Evolutionary conservation across 305 asterid species (phyloP).

Genomic region (Striga hermonthica): DNA sequence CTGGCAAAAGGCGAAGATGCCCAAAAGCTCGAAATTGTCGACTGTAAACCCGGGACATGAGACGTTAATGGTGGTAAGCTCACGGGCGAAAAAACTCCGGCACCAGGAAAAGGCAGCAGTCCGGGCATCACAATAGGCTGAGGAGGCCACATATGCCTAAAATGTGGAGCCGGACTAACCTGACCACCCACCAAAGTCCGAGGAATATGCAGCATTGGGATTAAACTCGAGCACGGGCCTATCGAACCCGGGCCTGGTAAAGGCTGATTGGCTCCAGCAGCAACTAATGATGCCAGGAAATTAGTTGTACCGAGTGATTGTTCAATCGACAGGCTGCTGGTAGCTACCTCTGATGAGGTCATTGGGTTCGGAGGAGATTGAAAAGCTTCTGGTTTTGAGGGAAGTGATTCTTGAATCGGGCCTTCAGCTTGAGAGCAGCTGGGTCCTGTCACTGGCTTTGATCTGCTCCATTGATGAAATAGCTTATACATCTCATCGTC

Average conservation of each 20-base stretch:
- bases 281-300: no score
- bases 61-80: conserved; percentile 8
- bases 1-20: not conserved
- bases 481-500: conserved; percentile 27
- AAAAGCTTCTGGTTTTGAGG: not conserved
- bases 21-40: not conserved
- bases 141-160: conserved; percentile 30
- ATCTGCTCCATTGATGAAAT: conserved; percentile 7
- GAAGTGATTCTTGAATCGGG: not conserved
- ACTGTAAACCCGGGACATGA: conserved; percentile 4
- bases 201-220: conserved; percentile 20
- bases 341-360: conserved; percentile 13
- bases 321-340: conserved; percentile 1
- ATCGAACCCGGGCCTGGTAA: not conserved
- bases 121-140: conserved; percentile 1
- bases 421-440: not conserved
- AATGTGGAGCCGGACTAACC: conserved; percentile 56
- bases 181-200: conserved; percentile 18
- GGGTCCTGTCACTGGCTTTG: conserved; percentile 19
- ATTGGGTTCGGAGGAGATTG: not conserved
- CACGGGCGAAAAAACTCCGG: conserved; percentile 16
- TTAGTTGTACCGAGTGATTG: not conserved
- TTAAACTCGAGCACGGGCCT: conserved; percentile 9
- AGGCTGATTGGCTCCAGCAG: conserved; percentile 7
- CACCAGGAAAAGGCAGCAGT: conserved; percentile 1